These are phyloP conservation scores for Colletotrichum sp. DNA, from an alignment of 2,329 filamentous ascomycete species.

Conservation along the genomic window DNA sequence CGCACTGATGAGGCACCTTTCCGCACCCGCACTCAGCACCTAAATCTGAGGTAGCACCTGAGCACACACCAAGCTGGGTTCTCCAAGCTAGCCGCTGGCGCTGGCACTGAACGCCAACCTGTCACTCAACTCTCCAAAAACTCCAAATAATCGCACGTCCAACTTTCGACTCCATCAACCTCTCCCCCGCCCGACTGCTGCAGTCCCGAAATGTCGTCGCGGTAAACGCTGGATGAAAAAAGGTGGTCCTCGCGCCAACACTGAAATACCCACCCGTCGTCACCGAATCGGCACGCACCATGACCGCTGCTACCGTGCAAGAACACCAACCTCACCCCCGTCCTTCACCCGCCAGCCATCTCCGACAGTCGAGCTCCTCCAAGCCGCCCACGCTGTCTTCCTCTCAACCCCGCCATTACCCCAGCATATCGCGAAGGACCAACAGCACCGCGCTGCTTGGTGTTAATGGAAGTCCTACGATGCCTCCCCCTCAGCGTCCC, in stretches of 20 bases:
- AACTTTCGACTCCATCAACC: background rate
- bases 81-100: background rate
- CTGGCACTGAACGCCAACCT: background rate
- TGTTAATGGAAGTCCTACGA: conserved; percentile 19
- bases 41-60: background rate
- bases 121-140: conserved; percentile 19
- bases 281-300: background rate
- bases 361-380: conserved; percentile 15
- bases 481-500: conserved; percentile 8
- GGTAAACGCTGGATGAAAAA: background rate
- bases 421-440: conserved; percentile 17
- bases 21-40: background rate
- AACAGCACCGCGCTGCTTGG: conserved; percentile 21
- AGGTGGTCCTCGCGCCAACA: conserved; percentile 10
- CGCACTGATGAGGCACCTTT: background rate
- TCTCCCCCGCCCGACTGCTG: conserved; percentile 8
- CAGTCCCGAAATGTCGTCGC: conserved; percentile 12
- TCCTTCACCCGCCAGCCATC: conserved; percentile 11
- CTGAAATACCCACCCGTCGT: background rate
- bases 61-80: background rate
- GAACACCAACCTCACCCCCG: conserved; percentile 1
- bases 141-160: conserved; percentile 17
- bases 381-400: conserved; percentile 8
- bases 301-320: conserved; percentile 17
- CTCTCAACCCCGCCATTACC: conserved; percentile 15